Base-by-base conservation (phyloP, 2,329 filamentous ascomycete genomes). In the Microdochium bolleyi region DNA sequence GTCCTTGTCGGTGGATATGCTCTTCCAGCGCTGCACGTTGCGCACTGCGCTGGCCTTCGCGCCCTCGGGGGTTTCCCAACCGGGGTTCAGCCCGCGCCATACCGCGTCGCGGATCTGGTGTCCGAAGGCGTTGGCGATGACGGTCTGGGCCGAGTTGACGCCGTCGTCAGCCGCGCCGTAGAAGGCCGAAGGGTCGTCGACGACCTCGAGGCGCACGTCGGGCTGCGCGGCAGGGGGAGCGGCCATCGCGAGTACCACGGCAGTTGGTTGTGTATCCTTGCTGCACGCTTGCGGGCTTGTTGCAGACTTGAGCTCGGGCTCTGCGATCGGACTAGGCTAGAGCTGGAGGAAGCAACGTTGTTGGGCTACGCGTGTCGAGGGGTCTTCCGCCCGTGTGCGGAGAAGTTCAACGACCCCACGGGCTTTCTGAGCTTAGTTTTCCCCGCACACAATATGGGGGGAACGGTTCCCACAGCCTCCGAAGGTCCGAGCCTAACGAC, bases 41-140 rank as follows among this genome's bases (percentile, higher is more conserved):
- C 69, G 69, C 10, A 62, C 61, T 2, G 67, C 68, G 24, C 67
- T 70, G 1, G 58, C 59, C 0, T 59, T 59, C 24, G 62, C 66
- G 11, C 79, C 79, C 14, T 69, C 64, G 4, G 73, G 65, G 0
- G 74, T 79, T 34, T 82, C 72, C 79, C 79, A 83, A 19, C 69
- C 74, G 0, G 79, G 79, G 54, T 79, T 79, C 65, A 77, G 69
- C 54, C 67, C 64, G 1, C 66, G 69, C 75, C 77, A 83, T 51
- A 82, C 63, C 7, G 67, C 69, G 60, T 84, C 80, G 25, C 64
- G 63, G 13, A 67, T 67, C 59, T 83, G 80, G 16, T 61, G 61
- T 24, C 78, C 80, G 55, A 83, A 83, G 5, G 70, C 65, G 54
- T 67, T 67, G 52, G 64, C 62, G 13, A 67, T 52, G 56, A 46